Evolutionary conservation across 2,329 filamentous ascomycete genomes (phyloP), one percentile per base, ranked within the genome.

Genomic region (Diaporthe citrichinensis): DNA sequence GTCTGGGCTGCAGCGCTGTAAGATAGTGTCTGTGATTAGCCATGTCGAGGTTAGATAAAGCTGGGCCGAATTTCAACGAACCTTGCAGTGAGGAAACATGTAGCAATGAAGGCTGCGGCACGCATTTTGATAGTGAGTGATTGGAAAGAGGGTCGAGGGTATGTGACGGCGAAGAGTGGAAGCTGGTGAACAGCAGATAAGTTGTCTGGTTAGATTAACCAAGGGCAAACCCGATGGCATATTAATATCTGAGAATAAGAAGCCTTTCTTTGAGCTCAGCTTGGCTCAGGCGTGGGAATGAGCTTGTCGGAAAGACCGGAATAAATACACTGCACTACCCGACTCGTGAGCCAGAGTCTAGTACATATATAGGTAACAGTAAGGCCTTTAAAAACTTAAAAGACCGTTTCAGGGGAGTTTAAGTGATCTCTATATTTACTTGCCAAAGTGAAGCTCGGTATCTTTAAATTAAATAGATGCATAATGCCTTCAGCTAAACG

Each of bases 1-100:
- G 44, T 51, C 31, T 68, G 62, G 12, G 62, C 62, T 68, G 62
- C 62, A 46, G 44, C 44, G 28, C 62, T 68, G 31, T 51, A 36
- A 25, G 36, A 25, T 9, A 49, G 20, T 36, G 44, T 36, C 23
- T 51, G 20, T 67, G 25, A 7, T 51, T 67, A 67, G 44, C 44
- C 31, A 51, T 12, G 44, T 36, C 6, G 23, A 25, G 23, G 31
- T 9, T 14, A 25, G 6, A 25, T 36, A 46, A 36, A 6, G 3
- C 7, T n/a, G 23, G 44, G 44, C 25, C 6, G n/a, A 51, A 36
- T 14, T 17, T 25, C 17, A 25, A 39, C 62, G 23, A 25, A 68
- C 62, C 62, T 68, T 17, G 62, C 44, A 17, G 46, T 39, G 20
- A 68, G 62, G 62, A 68, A 25, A 23, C 12, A 68, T 51, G 62